Conservation (phyloP, 208 protist species). For the Leishmania lainsoni region DNA sequence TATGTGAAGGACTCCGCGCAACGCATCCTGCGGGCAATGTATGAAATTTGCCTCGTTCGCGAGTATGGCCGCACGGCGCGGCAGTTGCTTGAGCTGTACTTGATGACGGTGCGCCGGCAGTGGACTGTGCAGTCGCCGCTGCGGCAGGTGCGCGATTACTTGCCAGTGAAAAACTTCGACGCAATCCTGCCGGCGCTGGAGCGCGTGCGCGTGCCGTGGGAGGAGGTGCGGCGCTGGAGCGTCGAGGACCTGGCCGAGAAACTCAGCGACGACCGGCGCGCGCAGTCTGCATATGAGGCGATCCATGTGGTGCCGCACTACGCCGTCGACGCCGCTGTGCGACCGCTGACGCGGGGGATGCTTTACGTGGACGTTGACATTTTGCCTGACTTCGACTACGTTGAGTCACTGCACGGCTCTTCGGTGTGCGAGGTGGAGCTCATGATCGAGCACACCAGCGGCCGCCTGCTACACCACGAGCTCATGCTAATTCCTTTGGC, state of each 20-base stretch:
- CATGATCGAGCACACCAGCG: conserved; percentile 95
- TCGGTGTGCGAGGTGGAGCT: conserved; percentile 94
- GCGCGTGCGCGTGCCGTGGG: conserved; percentile 95
- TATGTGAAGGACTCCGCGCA: conserved; percentile 98
- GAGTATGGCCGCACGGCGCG: conserved; percentile 97
- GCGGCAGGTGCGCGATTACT: conserved; percentile 79
- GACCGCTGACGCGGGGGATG: conserved; percentile 97
- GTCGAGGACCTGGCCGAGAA: conserved; percentile 93
- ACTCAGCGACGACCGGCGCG: conserved; percentile 86
- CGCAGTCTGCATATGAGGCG: conserved; percentile 87
- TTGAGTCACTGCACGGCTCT: conserved; percentile 90
- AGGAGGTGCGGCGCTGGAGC: conserved; percentile 94
- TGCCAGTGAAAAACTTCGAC: conserved; percentile 82
- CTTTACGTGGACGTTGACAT: conserved; percentile 97
- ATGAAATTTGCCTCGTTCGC: conserved; percentile 96
- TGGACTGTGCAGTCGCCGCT: conserved; percentile 96
- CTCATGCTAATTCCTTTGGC: conserved; percentile 91
- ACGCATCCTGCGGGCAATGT: conserved; percentile 91
- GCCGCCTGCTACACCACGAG: conserved; percentile 98
- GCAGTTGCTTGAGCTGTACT: conserved; percentile 85
- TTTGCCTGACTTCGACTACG: conserved; percentile 96
- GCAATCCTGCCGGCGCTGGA: conserved; percentile 95
- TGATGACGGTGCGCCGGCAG: conserved; percentile 97
- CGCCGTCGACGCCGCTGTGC: conserved; percentile 85
- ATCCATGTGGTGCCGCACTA: conserved; percentile 97